Percentiles rank a stretch among this genome's conserved stretches.
phyloP scores from a whole-genome alignment of 805 yeast species.

The Sugiyamaella floridensis region DNA sequence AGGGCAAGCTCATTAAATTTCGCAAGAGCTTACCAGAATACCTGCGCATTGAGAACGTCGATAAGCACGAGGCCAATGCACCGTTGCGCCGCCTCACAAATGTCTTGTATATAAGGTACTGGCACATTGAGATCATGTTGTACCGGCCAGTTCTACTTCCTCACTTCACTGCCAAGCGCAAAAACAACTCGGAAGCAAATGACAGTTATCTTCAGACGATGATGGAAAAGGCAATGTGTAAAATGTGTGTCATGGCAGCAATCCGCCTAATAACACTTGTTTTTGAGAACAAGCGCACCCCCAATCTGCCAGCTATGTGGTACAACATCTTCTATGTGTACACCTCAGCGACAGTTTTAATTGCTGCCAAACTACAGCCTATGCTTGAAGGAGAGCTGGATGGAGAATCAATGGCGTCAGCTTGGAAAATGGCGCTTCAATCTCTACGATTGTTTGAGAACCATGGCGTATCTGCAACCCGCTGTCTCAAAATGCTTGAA shows the following conservation, averaged over 20 bases:
- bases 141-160: slow-evolving; percentile 13
- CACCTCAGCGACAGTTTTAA: slow-evolving; percentile 22
- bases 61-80: not conserved
- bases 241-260: slow-evolving; percentile 15
- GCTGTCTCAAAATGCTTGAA: slow-evolving; percentile 10
- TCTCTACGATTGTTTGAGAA: slow-evolving; percentile 6
- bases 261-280: slow-evolving; percentile 12
- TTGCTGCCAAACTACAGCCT: slow-evolving; percentile 24
- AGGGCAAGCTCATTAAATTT: slow-evolving; percentile 1
- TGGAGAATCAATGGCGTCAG: slow-evolving; percentile 7
- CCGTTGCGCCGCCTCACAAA: slow-evolving; percentile 8
- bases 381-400: slow-evolving; percentile 13
- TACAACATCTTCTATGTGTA: slow-evolving; percentile 23
- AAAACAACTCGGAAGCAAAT: not conserved
- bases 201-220: slow-evolving; percentile 8
- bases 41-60: slow-evolving; percentile 4
- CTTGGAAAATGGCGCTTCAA: slow-evolving; percentile 11
- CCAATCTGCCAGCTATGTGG: slow-evolving; percentile 23
- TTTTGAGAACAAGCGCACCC: slow-evolving; percentile 6
- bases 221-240: slow-evolving; percentile 10
- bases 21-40: slow-evolving; percentile 4
- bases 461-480: slow-evolving; percentile 7
- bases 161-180: slow-evolving; percentile 3
- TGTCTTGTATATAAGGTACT: slow-evolving; percentile 7
- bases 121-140: slow-evolving; percentile 14